Base-by-base conservation (phyloP, 495 filamentous ascomycete species). In the Daldinia childiae region DNA sequence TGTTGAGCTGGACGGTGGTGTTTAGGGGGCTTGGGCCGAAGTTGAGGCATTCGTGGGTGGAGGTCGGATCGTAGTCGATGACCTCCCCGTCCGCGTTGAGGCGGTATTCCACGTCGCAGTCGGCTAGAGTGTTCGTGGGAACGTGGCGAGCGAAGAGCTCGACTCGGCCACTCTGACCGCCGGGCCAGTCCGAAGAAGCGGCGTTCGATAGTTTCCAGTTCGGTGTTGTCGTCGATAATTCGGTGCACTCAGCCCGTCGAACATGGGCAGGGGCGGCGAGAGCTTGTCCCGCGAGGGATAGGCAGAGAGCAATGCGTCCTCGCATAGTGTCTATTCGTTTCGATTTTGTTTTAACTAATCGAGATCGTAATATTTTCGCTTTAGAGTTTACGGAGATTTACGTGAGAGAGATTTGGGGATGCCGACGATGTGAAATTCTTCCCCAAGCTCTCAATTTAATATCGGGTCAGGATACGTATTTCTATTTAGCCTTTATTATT, bases 151-250 rank as follows among this genome's bases (percentile, higher is more conserved):
- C 62, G 54, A 70, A 74, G 12, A 74, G 52, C 63, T 74, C 62
- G n/a, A 74, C 71, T 4, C 71, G 71, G 0, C 71, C 71, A 17
- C 63, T 38, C 0, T 30, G 54, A 0, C 66, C 66, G 3, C 71
- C 71, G 12, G 71, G 71, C 71, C 71, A 74, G 67, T 74, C 71
- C 8, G 71, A 74, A 4, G 71, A 74, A 1, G 36, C 55, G 4
- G 71, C 71, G 34, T 74, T 63, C 6, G 59, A 52, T 17, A 74
- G 9, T 12, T 68, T 12, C 71, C 71, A 74, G 58, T 71, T 71
- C 0, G 71, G 71, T 1, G 58, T 36, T 3, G 58, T 38, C 6
- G 62, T 64, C 27, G 71, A 74, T 6, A 74, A 24, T 0, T 67
- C 63, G 0, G 67, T 5, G 55, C 71, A 74, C 1, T 24, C 1